Evolutionary conservation across 352 stramenopile species (phyloP).

Genomic region (Nothophytophthora sp.): DNA sequence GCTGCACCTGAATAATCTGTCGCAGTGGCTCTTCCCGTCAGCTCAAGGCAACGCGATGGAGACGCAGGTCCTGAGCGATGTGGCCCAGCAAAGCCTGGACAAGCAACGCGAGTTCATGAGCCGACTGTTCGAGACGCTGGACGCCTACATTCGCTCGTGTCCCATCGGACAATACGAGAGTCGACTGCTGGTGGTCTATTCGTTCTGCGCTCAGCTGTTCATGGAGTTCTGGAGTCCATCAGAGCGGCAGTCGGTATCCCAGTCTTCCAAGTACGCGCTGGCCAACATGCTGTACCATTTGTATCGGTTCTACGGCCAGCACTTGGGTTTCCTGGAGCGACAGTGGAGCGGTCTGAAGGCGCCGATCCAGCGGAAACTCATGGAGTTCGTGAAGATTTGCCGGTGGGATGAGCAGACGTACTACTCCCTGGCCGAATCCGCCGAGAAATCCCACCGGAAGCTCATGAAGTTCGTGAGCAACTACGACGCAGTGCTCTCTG

Average conservation of each 20-base stretch:
- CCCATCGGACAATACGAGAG: conserved; percentile 92
- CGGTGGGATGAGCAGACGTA: conserved; percentile 99
- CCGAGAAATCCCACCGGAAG: conserved; percentile 98
- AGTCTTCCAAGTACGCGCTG: conserved; percentile 52
- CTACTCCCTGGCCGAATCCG: conserved; percentile 97
- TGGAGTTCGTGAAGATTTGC: conserved; percentile 98
- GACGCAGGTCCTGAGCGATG: conserved; percentile 13
- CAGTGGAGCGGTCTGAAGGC: conserved; percentile 87
- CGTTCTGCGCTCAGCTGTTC: conserved; percentile 85
- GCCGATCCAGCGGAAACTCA: conserved; percentile 97
- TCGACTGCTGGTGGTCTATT: conserved; percentile 89
- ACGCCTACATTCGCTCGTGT: conserved; percentile 90
- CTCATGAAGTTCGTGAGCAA: conserved; percentile 98
- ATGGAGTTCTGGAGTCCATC: conserved; percentile 65
- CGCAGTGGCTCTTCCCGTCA: conserved; percentile 62
- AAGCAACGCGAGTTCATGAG: conserved; percentile 72
- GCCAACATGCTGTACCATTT: conserved; percentile 93
- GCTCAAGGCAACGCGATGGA: conserved; percentile 18
- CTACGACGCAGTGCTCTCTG: conserved; percentile 84
- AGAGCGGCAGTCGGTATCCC: conserved; percentile 1
- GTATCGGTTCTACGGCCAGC: conserved; percentile 96
- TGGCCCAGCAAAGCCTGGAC: conserved; percentile 18
- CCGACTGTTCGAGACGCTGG: conserved; percentile 88
- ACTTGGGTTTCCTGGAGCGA: conserved; percentile 75
- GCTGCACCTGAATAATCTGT: conserved; percentile 64